Evolutionary conservation across 2,329 filamentous ascomycete species (phyloP).

Genomic region (Penicillium capsulatum): DNA sequence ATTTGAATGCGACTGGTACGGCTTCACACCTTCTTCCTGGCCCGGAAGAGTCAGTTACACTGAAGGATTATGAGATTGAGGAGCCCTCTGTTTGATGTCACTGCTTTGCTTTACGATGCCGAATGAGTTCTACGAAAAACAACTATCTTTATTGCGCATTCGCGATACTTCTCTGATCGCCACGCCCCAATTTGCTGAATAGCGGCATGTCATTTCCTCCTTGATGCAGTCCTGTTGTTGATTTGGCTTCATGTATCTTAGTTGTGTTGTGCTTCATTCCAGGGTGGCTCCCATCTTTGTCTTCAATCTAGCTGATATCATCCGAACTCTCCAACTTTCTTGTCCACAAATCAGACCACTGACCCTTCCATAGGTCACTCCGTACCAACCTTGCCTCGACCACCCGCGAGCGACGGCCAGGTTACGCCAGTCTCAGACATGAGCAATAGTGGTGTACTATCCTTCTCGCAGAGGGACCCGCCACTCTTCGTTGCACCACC

Average conservation of each 20-base stretch:
- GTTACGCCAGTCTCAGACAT: slow-evolving; percentile 26
- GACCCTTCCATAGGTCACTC: slow-evolving; percentile 36
- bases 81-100: slow-evolving; percentile 26
- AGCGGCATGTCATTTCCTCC: too few relatives aligned
- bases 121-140: neutral
- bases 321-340: slow-evolving; percentile 11
- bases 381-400: slow-evolving; percentile 20
- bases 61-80: slow-evolving; percentile 39
- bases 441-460: slow-evolving; percentile 21
- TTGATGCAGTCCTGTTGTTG: too few relatives aligned
- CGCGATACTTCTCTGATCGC: neutral
- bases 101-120: neutral
- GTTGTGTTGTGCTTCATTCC: slow-evolving; percentile 4
- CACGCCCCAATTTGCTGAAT: neutral
- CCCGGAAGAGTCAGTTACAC: slow-evolving; percentile 25
- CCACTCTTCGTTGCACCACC: slow-evolving; percentile 48
- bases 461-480: slow-evolving; percentile 22
- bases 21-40: slow-evolving; percentile 30
- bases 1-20: slow-evolving; percentile 33
- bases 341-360: slow-evolving; percentile 29
- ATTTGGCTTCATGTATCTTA: slow-evolving; percentile 15
- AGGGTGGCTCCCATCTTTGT: slow-evolving; percentile 19
- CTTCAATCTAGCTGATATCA: slow-evolving; percentile 17
- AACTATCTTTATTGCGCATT: neutral
- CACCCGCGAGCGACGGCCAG: slow-evolving; percentile 22